A percentile compares a stretch with the other conserved stretches of the same genome.
Conservation (phyloP, 83 land plant genomes). For the Isoetes engelmannii region DNA sequence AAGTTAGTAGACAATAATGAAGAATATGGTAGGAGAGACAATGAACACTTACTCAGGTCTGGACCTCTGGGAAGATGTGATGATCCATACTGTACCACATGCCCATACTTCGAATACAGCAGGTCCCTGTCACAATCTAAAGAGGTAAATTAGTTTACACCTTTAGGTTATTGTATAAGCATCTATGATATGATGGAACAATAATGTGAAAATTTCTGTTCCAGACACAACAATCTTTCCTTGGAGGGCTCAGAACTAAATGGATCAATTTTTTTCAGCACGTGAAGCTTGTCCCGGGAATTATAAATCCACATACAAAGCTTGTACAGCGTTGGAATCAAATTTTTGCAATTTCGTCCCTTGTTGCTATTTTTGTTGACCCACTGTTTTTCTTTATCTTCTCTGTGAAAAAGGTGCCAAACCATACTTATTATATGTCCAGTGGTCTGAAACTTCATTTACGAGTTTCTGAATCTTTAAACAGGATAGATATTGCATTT, state of each 20-base stretch:
- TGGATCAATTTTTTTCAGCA: no score
- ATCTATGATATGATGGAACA: no score
- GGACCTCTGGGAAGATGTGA: constrained; percentile 67
- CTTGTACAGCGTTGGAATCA: constrained; percentile 30
- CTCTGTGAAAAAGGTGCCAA: constrained; percentile 20
- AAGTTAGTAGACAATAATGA: no score
- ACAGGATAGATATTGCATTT: constrained; percentile 64
- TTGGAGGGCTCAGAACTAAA: no score
- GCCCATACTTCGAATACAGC: constrained; percentile 26
- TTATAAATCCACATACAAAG: constrained; percentile 36
- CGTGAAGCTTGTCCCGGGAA: not conserved
- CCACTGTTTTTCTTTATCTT: constrained; percentile 33
- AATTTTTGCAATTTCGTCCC: constrained; percentile 23
- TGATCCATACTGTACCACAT: constrained; percentile 68
- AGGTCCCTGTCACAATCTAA: not conserved
- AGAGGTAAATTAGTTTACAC: not conserved
- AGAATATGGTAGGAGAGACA: no score
- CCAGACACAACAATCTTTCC: no score
- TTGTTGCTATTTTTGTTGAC: constrained; percentile 31
- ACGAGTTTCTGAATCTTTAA: not conserved
- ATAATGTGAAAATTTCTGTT: no score
- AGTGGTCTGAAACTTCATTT: no score
- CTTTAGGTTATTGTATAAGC: no score
- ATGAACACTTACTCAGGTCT: constrained; percentile 66
- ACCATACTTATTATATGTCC: no score